Evolutionary conservation across 768 basidiomycete species (phyloP).

Genomic region (Serpula lacrymans): DNA sequence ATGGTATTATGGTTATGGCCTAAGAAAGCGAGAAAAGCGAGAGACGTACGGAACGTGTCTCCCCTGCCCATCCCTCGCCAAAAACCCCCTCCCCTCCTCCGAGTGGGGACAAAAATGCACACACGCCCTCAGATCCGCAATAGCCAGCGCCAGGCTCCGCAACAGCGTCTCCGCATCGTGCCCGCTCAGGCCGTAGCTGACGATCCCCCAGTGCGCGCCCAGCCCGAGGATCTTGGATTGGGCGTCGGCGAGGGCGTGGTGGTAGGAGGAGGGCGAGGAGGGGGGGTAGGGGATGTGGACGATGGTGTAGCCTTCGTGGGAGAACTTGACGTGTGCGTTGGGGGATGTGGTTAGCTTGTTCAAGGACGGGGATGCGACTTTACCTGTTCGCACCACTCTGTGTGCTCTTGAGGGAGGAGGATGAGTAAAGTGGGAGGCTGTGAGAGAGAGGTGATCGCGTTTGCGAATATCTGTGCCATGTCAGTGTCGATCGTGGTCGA

Average conservation of each 20-base stretch:
- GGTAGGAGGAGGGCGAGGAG: constrained; percentile 10
- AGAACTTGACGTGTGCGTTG: constrained; percentile 18
- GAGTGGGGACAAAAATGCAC: constrained; percentile 34
- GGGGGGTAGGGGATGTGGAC: constrained; percentile 26
- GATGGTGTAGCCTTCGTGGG: constrained; percentile 39
- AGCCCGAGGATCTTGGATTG: constrained; percentile 9
- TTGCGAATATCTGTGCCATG: constrained; percentile 14
- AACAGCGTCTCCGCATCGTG: constrained; percentile 17
- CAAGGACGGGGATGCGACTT: constrained; percentile 2
- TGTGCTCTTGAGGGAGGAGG: constrained; percentile 27
- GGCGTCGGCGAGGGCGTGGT: constrained; percentile 15
- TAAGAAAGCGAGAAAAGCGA: background rate
- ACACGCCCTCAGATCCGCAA: constrained; percentile 22
- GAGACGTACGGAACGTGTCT: constrained; percentile 26
- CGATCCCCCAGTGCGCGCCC: constrained; percentile 22
- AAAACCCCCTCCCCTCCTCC: constrained; percentile 20
- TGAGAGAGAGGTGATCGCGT: constrained; percentile 27
- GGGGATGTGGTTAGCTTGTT: background rate
- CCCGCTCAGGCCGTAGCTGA: constrained; percentile 28
- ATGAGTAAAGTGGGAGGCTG: constrained; percentile 28
- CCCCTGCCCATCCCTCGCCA: constrained; percentile 21
- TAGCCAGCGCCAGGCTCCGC: constrained; percentile 4
- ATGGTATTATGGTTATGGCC: background rate
- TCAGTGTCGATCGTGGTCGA: no score
- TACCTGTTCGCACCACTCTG: constrained; percentile 37